phyloP scores from a whole-genome alignment of 164 flowering plant genomes.

The Sedum album region DNA sequence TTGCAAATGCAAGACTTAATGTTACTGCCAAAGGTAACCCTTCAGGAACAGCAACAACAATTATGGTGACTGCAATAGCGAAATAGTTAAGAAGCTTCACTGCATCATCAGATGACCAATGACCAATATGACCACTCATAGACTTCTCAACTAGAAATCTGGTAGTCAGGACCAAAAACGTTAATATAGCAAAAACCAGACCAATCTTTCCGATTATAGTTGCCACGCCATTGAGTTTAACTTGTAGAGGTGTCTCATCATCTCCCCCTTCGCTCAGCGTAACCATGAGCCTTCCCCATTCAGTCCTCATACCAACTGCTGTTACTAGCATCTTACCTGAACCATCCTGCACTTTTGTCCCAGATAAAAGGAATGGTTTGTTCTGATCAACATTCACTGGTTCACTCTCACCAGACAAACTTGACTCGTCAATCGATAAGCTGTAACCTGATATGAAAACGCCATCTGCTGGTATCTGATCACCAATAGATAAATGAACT shows the following conservation, averaged over 20 bases:
- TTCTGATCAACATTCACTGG: slow-evolving; percentile 22
- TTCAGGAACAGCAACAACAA: slow-evolving; percentile 64
- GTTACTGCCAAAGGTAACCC: slow-evolving; percentile 64
- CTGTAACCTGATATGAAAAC: slow-evolving; percentile 31
- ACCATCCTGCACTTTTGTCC: slow-evolving; percentile 56
- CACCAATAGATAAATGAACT: slow-evolving; percentile 44
- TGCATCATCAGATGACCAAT: slow-evolving; percentile 33
- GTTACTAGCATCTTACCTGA: slow-evolving; percentile 46
- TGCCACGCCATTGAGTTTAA: slow-evolving; percentile 58
- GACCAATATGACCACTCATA: slow-evolving; percentile 13
- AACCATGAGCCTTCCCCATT: slow-evolving; percentile 53
- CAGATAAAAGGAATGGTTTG: slow-evolving; percentile 38
- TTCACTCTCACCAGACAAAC: slow-evolving; percentile 45
- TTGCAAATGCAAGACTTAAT: slow-evolving; percentile 56
- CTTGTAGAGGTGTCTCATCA: slow-evolving; percentile 58
- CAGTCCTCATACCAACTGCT: slow-evolving; percentile 49
- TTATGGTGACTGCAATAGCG: slow-evolving; percentile 46
- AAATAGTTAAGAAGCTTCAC: slow-evolving; percentile 30
- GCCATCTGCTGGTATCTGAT: slow-evolving; percentile 50
- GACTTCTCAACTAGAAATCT: slow-evolving; percentile 30
- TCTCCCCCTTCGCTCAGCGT: slow-evolving; percentile 38
- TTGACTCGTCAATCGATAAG: slow-evolving; percentile 38
- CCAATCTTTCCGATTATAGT: slow-evolving; percentile 57
- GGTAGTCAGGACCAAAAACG: slow-evolving; percentile 34
- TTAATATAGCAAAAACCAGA: slow-evolving; percentile 39